Evolutionary conservation across 306 rosid genomes (phyloP), one percentile per base, ranked within the genome.

Genomic region (Clitoria ternatea): DNA sequence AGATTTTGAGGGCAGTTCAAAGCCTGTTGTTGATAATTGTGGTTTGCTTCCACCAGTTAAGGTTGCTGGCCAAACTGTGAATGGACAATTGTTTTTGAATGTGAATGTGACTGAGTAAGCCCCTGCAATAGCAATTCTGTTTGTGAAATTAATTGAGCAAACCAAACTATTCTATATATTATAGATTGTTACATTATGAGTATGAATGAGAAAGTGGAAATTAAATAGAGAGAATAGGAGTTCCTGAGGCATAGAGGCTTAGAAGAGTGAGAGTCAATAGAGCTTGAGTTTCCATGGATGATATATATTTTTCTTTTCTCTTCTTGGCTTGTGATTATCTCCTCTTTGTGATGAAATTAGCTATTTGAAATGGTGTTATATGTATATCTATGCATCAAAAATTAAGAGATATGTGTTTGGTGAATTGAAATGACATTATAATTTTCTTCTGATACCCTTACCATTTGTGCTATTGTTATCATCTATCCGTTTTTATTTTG

Each of bases 11-110:
- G 60, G 35, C 8, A 75, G 72, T 17, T 19, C 52, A 22, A 66
- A 75, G 22, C 79, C 79, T 1, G 74, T 75, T 20, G 42, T 19
- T 18, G 79, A 9, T 43, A 66, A n/a, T 2, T 75, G 79, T 9
- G 74, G 23, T 8, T 7, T 33, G 30, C 74, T 68, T 1, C 9
- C 48, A 33, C 30, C 67, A 13, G 67, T 30, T 17, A 75, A 40
- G 15, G 68, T 66, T 22, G 52, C 79, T 17, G 79, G 79, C 79
- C 79, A 75, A 4, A 75, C 43, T 0, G 74, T 66, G 74, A 30
- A 75, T 13, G 79, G 60, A 57, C 79, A 75, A 2, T 75, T 66
- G 30, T 75, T 75, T 75, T 6, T 66, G 49, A 75, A 7, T 11
- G 74, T 56, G 50, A 75, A 75, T 14, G 40, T 75, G 9, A 52